Evolutionary conservation across 768 basidiomycete genomes (phyloP), one percentile per base, ranked within the genome.

Genomic region (Psilocybe tampanensis): DNA sequence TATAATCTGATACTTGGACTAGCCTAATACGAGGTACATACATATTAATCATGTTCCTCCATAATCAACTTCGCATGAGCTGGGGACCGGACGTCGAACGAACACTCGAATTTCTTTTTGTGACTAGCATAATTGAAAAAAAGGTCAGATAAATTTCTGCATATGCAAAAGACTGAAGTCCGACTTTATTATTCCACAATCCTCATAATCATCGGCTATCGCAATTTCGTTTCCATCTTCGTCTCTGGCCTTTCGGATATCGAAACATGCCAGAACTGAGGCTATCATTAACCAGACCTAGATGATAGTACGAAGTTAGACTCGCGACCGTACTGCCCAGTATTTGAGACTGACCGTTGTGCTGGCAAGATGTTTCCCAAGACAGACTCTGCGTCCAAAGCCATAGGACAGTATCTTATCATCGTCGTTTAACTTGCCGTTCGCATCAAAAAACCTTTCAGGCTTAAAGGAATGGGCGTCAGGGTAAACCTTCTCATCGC

Each of bases 201-300:
- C 32, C 24, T 45, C 47, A 19, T 52, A 60, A 2, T 47, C 50
- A 15, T 60, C 47, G 41, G 33, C 41, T 8, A 67, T 55, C 26
- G 67, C 69, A 26, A 79, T 68, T 52, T 75, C 74, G n/a, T 68
- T 62, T 4, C 76, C 74, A 50, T 68, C 55, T 15, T 54, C 59
- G 23, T 72, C 72, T 12, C 62, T 54, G 2, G 69, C 66, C 54
- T 74, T 75, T 0, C 53, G 49, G 29, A 80, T 73, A 13, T 69
- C 56, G 53, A 79, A 74, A 3, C 64, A 59, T 1, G 75, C 62
- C 11, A 77, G 62, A 21, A 75, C 64, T 18, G 67, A 71, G 8
- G 66, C 66, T 3, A 77, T 68, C 24, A 66, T 67, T 33, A 74
- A 34, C 6, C 68, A 68, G n/a, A 63, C 51, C 39, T 71, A 56